Percentiles rank a stretch among this genome's conserved stretches.
Conservation (phyloP, 331 rosid genomes). For the Arachis monticola region DNA sequence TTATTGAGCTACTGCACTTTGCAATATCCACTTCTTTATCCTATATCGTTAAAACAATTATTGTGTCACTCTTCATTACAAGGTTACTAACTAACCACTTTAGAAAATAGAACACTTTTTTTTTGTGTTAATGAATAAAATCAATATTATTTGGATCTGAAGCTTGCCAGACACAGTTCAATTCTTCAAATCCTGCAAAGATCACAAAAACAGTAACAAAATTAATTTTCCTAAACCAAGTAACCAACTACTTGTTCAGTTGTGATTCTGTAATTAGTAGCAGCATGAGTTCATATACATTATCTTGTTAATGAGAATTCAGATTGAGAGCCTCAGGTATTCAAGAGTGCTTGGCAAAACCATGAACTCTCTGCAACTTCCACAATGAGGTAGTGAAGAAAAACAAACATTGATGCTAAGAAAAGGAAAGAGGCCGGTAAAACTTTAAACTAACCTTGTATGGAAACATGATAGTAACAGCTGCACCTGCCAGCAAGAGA, state of each 20-base stretch:
- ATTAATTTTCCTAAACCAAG: not conserved
- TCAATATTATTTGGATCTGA: not conserved
- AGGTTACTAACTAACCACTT: constrained; percentile 4
- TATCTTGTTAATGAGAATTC: constrained; percentile 15
- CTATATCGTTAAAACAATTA: too few relatives aligned
- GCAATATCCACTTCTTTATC: too few relatives aligned
- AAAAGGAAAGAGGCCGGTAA: constrained; percentile 47
- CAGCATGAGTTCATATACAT: not conserved
- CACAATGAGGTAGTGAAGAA: constrained; percentile 44
- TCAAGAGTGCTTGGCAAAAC: not conserved
- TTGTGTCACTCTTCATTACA: constrained; percentile 17
- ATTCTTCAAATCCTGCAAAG: constrained; percentile 45
- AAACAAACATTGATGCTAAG: constrained; percentile 42
- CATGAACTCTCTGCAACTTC: constrained; percentile 39
- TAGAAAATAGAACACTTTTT: not conserved
- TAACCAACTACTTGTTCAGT: not conserved
- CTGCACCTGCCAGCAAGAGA: constrained; percentile 49
- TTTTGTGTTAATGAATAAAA: too few relatives aligned
- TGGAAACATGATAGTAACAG: constrained; percentile 42
- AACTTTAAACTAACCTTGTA: constrained; percentile 52
- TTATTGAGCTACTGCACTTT: too few relatives aligned
- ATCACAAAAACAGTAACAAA: not conserved
- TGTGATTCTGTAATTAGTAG: constrained; percentile 1
- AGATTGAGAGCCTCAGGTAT: constrained; percentile 38
- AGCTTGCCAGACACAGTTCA: not conserved